Percentiles rank a stretch among this genome's conserved stretches.
Evolutionary conservation across 441 rosid genomes (phyloP).

Genomic region (Mallotus japonicus): DNA sequence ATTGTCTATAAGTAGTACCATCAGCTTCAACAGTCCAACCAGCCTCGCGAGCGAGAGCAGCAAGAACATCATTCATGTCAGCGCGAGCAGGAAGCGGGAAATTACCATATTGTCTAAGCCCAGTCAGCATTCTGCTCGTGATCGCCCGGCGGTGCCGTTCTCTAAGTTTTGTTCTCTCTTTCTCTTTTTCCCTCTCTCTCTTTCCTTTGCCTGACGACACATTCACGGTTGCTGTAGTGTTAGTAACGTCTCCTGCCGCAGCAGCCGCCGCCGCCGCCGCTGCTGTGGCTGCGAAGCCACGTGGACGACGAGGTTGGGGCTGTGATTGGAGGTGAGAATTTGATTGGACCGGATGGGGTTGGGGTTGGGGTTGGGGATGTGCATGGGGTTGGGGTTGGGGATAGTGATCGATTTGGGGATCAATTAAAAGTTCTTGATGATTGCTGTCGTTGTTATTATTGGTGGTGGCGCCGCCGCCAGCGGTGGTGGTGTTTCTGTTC

Average conservation of each 20-base stretch:
- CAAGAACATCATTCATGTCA: constrained; percentile 95
- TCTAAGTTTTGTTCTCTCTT: constrained; percentile 92
- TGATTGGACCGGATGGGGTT: constrained; percentile 29
- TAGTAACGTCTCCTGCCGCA: constrained; percentile 25
- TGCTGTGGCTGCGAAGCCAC: constrained; percentile 80
- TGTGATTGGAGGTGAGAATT: constrained; percentile 27
- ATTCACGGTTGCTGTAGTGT: constrained; percentile 23
- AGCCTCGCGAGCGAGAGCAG: constrained; percentile 97
- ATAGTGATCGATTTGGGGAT: constrained; percentile 25
- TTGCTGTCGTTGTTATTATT: not conserved
- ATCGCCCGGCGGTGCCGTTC: constrained; percentile 97
- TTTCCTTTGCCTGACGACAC: constrained; percentile 50
- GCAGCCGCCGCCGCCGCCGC: constrained; percentile 23
- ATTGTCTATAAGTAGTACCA: constrained; percentile 91
- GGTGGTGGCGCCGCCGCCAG: not conserved
- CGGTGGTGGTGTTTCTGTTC: too few species aligned
- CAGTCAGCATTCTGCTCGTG: constrained; percentile 91
- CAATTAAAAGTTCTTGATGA: constrained; percentile 16
- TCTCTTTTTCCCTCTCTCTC: constrained; percentile 93
- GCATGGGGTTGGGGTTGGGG: constrained; percentile 26
- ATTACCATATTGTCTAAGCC: constrained; percentile 89
- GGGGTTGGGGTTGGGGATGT: constrained; percentile 20
- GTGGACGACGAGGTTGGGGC: constrained; percentile 71
- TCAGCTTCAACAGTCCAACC: constrained; percentile 99
- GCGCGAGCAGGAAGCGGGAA: constrained; percentile 96